These are phyloP conservation scores for Trypanosomatidae sp. DNA, from an alignment of 208 protist genomes.

Conservation along the genomic window DNA sequence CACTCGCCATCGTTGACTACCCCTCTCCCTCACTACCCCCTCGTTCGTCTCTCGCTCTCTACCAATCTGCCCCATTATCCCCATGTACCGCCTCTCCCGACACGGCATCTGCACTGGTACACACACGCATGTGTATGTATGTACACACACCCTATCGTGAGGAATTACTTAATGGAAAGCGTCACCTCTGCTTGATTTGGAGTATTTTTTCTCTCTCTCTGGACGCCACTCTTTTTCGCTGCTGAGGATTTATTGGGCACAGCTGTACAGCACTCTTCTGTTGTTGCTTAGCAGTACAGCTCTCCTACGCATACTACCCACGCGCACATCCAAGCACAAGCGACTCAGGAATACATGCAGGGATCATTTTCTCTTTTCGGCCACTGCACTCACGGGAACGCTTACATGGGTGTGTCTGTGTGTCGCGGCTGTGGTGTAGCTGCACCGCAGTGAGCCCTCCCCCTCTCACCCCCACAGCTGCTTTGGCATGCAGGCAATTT, in stretches of 20 bases:
- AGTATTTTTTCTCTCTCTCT: not conserved
- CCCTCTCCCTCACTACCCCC: not conserved
- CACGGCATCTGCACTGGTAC: not conserved
- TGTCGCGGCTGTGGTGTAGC: not conserved
- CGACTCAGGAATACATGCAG: not conserved
- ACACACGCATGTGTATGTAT: not conserved
- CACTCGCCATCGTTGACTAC: not conserved
- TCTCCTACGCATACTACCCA: not conserved
- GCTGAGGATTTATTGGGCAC: not conserved
- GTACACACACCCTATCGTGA: not conserved
- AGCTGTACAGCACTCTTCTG: not conserved
- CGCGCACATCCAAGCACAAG: not conserved
- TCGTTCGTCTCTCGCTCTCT: not conserved
- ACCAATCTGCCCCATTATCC: not conserved
- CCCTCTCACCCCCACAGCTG: not conserved
- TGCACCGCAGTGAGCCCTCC: not conserved
- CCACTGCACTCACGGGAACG: not conserved
- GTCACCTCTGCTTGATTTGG: not conserved
- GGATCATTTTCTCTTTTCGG: not conserved
- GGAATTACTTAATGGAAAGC: not conserved
- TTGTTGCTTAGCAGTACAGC: not conserved
- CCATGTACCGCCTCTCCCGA: not conserved
- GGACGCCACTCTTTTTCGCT: not conserved
- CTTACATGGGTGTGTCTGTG: not conserved
- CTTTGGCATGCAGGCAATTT: not conserved